Evolutionary conservation across 1,284 basidiomycete genomes (phyloP).

Genomic region (Pseudozyma sp.): DNA sequence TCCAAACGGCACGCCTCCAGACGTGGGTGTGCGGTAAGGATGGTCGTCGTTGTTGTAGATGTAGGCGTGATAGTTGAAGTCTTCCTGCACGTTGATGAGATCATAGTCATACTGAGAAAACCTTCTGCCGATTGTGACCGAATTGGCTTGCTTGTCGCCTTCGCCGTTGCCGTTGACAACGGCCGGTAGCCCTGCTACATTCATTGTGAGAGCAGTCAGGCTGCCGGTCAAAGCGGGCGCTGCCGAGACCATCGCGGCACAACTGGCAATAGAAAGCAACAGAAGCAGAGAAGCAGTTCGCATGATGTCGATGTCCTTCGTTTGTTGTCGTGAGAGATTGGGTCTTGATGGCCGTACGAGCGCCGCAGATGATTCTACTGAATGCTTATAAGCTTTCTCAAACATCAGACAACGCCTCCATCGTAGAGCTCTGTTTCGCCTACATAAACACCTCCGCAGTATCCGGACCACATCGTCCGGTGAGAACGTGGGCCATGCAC

Average conservation of each 20-base stretch:
- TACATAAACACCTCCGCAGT: too few relatives aligned
- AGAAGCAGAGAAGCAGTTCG: slow-evolving; percentile 1
- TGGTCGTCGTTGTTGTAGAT: slow-evolving; percentile 28
- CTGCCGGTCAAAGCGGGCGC: slow-evolving; percentile 10
- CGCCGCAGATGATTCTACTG: too few relatives aligned
- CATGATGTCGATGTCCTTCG: not conserved
- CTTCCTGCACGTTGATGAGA: slow-evolving; percentile 32
- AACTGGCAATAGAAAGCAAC: slow-evolving; percentile 10
- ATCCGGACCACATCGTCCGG: too few relatives aligned
- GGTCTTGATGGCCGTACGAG: not conserved
- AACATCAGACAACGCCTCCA: too few relatives aligned
- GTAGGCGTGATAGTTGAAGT: slow-evolving; percentile 33
- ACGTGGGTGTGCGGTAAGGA: slow-evolving; percentile 26
- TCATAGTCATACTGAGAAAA: slow-evolving; percentile 21
- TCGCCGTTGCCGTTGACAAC: slow-evolving; percentile 22
- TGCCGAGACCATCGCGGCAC: slow-evolving; percentile 5
- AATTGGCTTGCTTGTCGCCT: slow-evolving; percentile 24
- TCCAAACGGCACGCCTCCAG: slow-evolving; percentile 22
- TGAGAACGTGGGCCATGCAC: too few relatives aligned
- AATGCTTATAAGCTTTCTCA: too few relatives aligned
- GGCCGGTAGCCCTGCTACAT: slow-evolving; percentile 27
- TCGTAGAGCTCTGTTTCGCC: too few relatives aligned
- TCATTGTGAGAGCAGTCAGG: slow-evolving; percentile 24
- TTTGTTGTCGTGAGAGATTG: not conserved
- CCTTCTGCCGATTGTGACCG: slow-evolving; percentile 19